Conservation (phyloP, 169 alveolate genomes). For the Babesia sp. region DNA sequence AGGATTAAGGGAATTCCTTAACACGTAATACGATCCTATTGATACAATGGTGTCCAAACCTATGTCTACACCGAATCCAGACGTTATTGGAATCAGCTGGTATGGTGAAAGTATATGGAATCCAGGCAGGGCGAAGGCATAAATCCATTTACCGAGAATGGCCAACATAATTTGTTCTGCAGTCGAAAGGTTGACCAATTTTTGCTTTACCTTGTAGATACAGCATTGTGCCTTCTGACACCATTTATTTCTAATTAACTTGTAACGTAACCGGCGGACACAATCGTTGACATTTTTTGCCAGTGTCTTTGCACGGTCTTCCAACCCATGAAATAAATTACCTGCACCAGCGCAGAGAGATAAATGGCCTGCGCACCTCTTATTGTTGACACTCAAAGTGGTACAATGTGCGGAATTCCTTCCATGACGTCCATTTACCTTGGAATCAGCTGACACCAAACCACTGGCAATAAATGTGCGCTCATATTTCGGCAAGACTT, state of each 20-base stretch:
- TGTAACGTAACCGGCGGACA: background rate
- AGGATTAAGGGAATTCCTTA: slow-evolving; percentile 4
- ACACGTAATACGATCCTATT: slow-evolving; percentile 15
- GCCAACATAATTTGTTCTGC: slow-evolving; percentile 31
- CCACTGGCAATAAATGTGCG: background rate
- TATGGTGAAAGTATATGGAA: slow-evolving; percentile 41
- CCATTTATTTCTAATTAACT: background rate
- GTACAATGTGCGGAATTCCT: background rate
- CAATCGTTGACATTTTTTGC: background rate
- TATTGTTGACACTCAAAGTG: background rate
- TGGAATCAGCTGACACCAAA: background rate
- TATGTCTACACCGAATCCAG: slow-evolving; percentile 40
- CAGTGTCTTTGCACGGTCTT: background rate
- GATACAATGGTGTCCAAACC: slow-evolving; percentile 51
- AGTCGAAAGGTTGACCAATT: slow-evolving; percentile 7
- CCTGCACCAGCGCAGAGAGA: background rate
- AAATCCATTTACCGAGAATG: slow-evolving; percentile 6
- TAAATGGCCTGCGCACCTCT: background rate
- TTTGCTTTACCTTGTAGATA: background rate
- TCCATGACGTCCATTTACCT: background rate
- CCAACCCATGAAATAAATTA: background rate
- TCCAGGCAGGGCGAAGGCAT: slow-evolving; percentile 17
- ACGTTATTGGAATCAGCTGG: slow-evolving; percentile 43
- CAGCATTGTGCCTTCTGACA: background rate
- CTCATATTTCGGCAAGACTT: background rate